phyloP scores from a whole-genome alignment of 306 rosid species.

The Lagenaria siceraria region DNA sequence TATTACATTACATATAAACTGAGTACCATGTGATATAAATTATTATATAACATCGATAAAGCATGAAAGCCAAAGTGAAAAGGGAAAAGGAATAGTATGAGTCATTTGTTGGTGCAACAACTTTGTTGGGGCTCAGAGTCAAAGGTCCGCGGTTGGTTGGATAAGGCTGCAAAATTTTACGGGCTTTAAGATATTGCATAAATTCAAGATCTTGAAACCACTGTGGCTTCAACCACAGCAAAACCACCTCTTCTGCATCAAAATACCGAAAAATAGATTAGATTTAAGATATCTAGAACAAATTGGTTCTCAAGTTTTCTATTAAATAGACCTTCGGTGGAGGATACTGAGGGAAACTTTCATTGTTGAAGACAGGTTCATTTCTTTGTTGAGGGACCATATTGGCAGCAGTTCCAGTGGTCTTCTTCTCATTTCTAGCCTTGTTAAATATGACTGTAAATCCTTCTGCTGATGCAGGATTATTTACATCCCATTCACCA shows the following conservation, averaged over 20 bases:
- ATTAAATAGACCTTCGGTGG: conserved; percentile 25
- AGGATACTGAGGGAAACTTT: conserved; percentile 12
- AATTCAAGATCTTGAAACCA: conserved; percentile 9
- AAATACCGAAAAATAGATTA: neutral
- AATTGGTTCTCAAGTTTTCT: neutral
- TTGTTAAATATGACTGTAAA: conserved; percentile 76
- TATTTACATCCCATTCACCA: conserved; percentile 87
- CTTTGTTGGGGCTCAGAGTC: neutral
- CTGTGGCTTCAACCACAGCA: conserved; percentile 46
- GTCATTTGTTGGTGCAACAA: neutral
- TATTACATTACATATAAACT: neutral
- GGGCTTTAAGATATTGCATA: neutral
- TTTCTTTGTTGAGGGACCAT: conserved; percentile 19
- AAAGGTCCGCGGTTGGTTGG: neutral
- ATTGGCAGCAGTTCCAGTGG: conserved; percentile 15
- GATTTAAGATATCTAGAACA: conserved; percentile 1
- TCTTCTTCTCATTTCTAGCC: conserved; percentile 83
- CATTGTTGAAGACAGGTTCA: conserved; percentile 18
- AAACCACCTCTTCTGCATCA: conserved; percentile 71
- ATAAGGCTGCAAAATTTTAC: neutral
- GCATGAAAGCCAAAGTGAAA: neutral
- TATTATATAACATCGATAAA: neutral
- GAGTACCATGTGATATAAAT: neutral
- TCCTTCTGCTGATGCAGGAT: conserved; percentile 85
- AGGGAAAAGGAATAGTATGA: neutral